phyloP scores from a whole-genome alignment of 352 stramenopile species.

The Globisporangium spiculum region DNA sequence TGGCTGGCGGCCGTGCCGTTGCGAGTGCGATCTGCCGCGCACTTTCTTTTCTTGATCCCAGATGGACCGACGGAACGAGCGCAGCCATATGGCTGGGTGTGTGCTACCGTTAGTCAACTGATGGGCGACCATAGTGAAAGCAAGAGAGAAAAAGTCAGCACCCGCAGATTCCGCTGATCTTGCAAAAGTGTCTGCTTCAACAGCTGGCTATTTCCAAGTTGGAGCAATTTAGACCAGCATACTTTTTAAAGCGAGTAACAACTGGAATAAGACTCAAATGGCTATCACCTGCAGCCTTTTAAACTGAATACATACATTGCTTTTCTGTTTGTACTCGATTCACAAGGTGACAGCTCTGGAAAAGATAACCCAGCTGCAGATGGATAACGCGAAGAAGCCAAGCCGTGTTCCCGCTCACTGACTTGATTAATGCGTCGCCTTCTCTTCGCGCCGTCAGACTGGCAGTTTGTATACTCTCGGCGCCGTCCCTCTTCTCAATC shows the following conservation, averaged over 20 bases:
- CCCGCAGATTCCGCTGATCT: constrained; percentile 7
- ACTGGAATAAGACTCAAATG: neutral
- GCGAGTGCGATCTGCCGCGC: neutral
- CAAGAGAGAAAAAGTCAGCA: neutral
- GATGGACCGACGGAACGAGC: constrained; percentile 10
- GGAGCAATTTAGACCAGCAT: neutral
- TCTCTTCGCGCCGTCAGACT: constrained; percentile 2
- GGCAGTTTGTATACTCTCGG: neutral
- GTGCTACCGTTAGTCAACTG: neutral
- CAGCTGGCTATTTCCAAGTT: constrained; percentile 4
- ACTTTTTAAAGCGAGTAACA: neutral
- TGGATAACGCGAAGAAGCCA: constrained; percentile 10
- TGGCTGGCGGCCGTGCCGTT: neutral
- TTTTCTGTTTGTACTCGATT: neutral
- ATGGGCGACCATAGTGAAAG: neutral
- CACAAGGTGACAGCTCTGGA: neutral
- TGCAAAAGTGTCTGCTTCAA: neutral
- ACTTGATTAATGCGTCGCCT: constrained; percentile 10
- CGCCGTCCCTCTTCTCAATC: neutral
- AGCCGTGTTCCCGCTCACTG: constrained; percentile 5
- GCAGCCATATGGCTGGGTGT: constrained; percentile 14
- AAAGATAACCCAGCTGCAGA: neutral
- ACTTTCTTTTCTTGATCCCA: constrained; percentile 9
- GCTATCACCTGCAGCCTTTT: neutral
- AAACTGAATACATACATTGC: too few relatives aligned